These are phyloP conservation scores for Adansonia madagascariensis DNA, from an alignment of 441 rosid genomes.

Conservation along the genomic window DNA sequence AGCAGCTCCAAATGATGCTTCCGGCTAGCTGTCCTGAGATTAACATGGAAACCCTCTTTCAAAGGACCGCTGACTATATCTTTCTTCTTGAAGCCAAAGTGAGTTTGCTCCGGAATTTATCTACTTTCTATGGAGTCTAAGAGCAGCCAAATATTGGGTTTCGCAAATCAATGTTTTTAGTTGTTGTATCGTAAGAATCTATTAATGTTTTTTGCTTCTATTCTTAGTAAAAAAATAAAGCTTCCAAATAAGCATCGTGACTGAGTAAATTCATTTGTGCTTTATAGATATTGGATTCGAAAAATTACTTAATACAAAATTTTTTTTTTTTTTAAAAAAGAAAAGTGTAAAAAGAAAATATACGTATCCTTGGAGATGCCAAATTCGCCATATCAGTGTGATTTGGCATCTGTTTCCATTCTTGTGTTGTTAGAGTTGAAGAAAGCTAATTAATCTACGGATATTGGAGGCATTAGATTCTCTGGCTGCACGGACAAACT, in stretches of 20 bases:
- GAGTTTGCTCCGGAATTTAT: constrained; percentile 42
- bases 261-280: neutral
- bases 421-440: neutral
- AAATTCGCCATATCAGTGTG: neutral
- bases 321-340: too few species aligned
- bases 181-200: neutral
- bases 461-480: constrained; percentile 1
- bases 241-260: neutral
- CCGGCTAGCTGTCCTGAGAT: constrained; percentile 12
- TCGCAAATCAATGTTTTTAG: neutral
- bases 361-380: neutral
- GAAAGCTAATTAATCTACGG: neutral
- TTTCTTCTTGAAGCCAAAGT: constrained; percentile 42
- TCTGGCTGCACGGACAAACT: neutral
- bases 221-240: neutral
- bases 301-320: too few species aligned
- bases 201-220: neutral
- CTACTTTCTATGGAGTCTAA: constrained; percentile 39
- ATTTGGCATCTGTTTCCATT: neutral
- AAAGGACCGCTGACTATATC: constrained; percentile 46
- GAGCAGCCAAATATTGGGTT: neutral
- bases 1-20: constrained; percentile 27
- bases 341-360: too few species aligned
- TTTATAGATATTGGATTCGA: neutral
- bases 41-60: constrained; percentile 39